Conservation (phyloP, 192 early-diverging fungal species). For the Backusella luteola region DNA sequence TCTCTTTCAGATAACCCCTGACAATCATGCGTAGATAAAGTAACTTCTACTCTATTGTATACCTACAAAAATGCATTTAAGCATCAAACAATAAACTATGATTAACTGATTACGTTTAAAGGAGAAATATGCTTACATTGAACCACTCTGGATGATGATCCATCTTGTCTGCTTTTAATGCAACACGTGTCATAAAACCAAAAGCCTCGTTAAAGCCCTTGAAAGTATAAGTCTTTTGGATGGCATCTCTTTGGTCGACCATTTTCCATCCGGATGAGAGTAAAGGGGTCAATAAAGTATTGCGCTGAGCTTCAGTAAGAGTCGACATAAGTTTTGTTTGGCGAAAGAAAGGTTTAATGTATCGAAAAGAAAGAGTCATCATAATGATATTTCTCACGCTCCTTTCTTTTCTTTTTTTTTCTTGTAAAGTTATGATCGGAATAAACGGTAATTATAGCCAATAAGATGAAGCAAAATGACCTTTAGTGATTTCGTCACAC, state of each 20-base stretch:
- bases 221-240: constrained; percentile 76
- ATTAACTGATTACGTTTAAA: neutral
- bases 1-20: constrained; percentile 78
- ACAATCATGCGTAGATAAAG: constrained; percentile 89
- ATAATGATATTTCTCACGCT: neutral
- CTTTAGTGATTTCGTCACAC: neutral
- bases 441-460: neutral
- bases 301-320: constrained; percentile 41
- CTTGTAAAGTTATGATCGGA: neutral
- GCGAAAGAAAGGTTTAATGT: neutral
- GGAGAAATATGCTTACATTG: constrained; percentile 52
- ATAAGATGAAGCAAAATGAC: neutral
- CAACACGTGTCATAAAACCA: constrained; percentile 93
- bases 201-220: constrained; percentile 85
- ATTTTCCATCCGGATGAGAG: constrained; percentile 58
- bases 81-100: neutral
- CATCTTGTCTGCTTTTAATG: constrained; percentile 84
- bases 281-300: constrained; percentile 33
- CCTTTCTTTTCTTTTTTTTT: neutral
- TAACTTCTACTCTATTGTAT: constrained; percentile 90
- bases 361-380: constrained; percentile 9
- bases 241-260: constrained; percentile 65
- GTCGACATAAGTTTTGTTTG: constrained; percentile 31
- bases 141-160: constrained; percentile 98
- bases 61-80: constrained; percentile 54